These are phyloP conservation scores for Beauveria australis DNA, from an alignment of 2,329 filamentous ascomycete genomes.

Conservation along the genomic window DNA sequence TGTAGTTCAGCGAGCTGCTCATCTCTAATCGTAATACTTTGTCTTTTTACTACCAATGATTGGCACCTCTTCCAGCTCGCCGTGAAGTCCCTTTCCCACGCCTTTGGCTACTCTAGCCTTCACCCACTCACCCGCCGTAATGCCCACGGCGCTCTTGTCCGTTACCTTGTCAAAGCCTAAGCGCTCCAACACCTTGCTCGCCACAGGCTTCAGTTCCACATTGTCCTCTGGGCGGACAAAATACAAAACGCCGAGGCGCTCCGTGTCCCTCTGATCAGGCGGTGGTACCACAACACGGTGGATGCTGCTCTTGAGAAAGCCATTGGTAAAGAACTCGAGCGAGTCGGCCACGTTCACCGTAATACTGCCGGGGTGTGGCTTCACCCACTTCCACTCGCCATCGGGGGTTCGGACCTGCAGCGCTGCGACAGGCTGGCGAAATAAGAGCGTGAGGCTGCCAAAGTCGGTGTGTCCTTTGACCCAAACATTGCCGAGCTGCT, in stretches of 20 bases:
- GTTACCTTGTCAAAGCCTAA: too few relatives aligned
- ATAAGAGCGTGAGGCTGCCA: slow-evolving; percentile 47
- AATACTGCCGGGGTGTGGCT: slow-evolving; percentile 39
- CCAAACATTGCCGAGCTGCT: slow-evolving; percentile 26
- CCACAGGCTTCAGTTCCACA: too few relatives aligned
- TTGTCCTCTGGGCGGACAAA: slow-evolving; percentile 19
- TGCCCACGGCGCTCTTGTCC: too few relatives aligned
- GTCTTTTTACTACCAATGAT: too few relatives aligned
- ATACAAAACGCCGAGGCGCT: slow-evolving; percentile 40
- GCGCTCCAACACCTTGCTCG: too few relatives aligned
- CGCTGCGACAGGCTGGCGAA: slow-evolving; percentile 48
- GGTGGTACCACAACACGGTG: slow-evolving; percentile 36
- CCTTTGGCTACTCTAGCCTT: too few relatives aligned
- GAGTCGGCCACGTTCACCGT: slow-evolving; percentile 45
- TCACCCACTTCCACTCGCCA: slow-evolving; percentile 42
- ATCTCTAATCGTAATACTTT: too few relatives aligned
- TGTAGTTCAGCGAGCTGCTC: too few relatives aligned
- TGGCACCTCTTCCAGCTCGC: too few relatives aligned
- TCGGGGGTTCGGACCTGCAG: slow-evolving; percentile 40
- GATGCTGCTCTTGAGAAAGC: slow-evolving; percentile 36
- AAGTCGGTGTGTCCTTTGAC: slow-evolving; percentile 44
- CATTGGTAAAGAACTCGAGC: slow-evolving; percentile 38
- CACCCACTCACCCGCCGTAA: too few relatives aligned
- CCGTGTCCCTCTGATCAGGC: slow-evolving; percentile 33
- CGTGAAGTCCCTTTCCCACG: too few relatives aligned